Evolutionary conservation across 495 filamentous ascomycete species (phyloP), one percentile per base, ranked within the genome.

Genomic region (Xylona heveae): DNA sequence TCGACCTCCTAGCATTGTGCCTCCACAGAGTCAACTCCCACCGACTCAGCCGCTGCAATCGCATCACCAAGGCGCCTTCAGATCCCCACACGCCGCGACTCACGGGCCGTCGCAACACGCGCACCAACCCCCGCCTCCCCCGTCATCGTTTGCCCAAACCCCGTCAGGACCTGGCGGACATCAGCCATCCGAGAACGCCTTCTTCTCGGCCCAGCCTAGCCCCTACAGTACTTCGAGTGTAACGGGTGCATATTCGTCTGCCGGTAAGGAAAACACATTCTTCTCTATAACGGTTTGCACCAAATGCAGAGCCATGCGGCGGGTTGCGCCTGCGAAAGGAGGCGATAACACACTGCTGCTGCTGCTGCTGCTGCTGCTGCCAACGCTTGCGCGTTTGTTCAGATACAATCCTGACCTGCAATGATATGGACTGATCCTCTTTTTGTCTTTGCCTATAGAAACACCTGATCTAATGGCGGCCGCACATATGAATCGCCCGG

Each of bases 391-490:
- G 16, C 23, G 8, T 19, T 19, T 16, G 21, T 25, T 21, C 17
- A 19, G n/a, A 12, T 18, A 3, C 7, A 34, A 33, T 6, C 1
- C 4, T 14, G 8, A 33, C 17, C 13, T 34, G 23, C 10, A 10
- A 36, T 31, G 23, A 6, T 18, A 17, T 33, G 18, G 19, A 20
- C 23, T 25, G 13, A 25, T 33, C 13, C 24, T 14, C 19, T 24
- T 29, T 32, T n/a, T n/a, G n/a, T n/a, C n/a, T n/a, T n/a, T n/a
- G n/a, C n/a, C n/a, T 44, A 18, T 23, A 93, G 78, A 83, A 48
- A 76, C 68, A 30, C 66, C 77, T 54, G 84, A 94, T 40, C 73
- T 84, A 57, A 95, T 95, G 88, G 84, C 88, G 38, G 69, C 84
- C 32, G 71, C 84, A 40, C 75, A 78, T 46, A 85, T 93, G 71